A percentile compares a stretch with the other conserved stretches of the same genome.
Conservation (phyloP, 495 filamentous ascomycete genomes). For the Neurospora tetraspora region DNA sequence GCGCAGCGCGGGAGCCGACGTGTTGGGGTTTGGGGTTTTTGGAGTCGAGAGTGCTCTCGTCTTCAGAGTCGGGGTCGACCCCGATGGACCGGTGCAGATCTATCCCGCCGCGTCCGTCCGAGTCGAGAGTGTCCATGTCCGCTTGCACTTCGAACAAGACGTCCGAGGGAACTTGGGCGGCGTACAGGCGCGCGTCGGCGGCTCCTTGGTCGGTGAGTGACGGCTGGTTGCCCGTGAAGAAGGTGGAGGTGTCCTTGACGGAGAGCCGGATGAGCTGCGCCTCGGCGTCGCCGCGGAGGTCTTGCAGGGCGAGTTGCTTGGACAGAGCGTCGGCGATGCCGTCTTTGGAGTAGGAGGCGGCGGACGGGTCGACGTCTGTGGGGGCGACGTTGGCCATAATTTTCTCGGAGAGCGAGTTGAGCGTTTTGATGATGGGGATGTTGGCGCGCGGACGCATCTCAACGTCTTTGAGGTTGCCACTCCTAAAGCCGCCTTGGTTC, state of each 20-base stretch:
- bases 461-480: slow-evolving; percentile 74
- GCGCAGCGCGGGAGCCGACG: slow-evolving; percentile 49
- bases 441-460: slow-evolving; percentile 67
- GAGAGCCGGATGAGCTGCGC: slow-evolving; percentile 72
- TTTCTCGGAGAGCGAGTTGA: slow-evolving; percentile 83
- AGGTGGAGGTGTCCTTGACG: slow-evolving; percentile 72
- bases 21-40: slow-evolving; percentile 39
- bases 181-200: slow-evolving; percentile 48
- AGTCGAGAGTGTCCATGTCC: slow-evolving; percentile 46
- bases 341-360: slow-evolving; percentile 32
- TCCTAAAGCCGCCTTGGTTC: slow-evolving; percentile 54
- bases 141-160: slow-evolving; percentile 54
- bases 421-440: slow-evolving; percentile 59
- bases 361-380: slow-evolving; percentile 48
- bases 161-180: slow-evolving; percentile 54
- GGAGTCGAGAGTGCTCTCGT: slow-evolving; percentile 32
- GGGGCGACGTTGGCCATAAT: slow-evolving; percentile 79
- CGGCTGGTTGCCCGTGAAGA: slow-evolving; percentile 55
- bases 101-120: slow-evolving; percentile 36
- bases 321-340: slow-evolving; percentile 70
- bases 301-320: slow-evolving; percentile 63
- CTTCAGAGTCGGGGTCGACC: slow-evolving; percentile 56
- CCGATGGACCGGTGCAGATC: slow-evolving; percentile 51
- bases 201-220: slow-evolving; percentile 26
- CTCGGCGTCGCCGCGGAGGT: slow-evolving; percentile 65